Conservation (phyloP, 805 yeast species). For the Ogataea methylovora region DNA sequence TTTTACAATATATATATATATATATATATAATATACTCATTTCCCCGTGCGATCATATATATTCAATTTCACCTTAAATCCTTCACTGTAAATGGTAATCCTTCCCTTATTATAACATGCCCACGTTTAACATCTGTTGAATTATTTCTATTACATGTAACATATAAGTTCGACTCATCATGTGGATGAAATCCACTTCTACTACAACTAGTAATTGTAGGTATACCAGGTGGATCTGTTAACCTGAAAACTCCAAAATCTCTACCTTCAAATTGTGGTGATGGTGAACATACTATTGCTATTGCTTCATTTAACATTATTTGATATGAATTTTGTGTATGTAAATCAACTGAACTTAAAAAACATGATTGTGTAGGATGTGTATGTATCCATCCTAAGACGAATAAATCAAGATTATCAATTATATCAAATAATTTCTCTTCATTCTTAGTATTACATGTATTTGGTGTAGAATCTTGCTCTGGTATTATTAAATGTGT, state of each 20-base stretch:
- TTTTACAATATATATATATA: not conserved
- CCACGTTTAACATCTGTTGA: slow-evolving; percentile 28
- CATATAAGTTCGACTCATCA: slow-evolving; percentile 41
- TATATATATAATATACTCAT: no score
- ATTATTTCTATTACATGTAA: slow-evolving; percentile 30
- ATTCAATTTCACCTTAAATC: slow-evolving; percentile 33
- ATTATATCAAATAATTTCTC: slow-evolving; percentile 48
- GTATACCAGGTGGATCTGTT: slow-evolving; percentile 61
- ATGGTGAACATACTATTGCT: slow-evolving; percentile 61
- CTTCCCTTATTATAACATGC: slow-evolving; percentile 39
- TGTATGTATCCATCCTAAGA: slow-evolving; percentile 72
- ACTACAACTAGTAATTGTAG: slow-evolving; percentile 43
- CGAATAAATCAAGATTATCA: slow-evolving; percentile 47
- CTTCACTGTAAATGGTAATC: slow-evolving; percentile 38
- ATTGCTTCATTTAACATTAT: slow-evolving; percentile 64
- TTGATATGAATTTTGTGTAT: slow-evolving; percentile 63
- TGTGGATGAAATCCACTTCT: slow-evolving; percentile 56
- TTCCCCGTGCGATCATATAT: no score
- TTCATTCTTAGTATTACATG: slow-evolving; percentile 56
- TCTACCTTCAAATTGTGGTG: slow-evolving; percentile 27
- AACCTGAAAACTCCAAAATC: slow-evolving; percentile 51
- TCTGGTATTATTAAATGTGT: slow-evolving; percentile 57
- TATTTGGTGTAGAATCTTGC: slow-evolving; percentile 54
- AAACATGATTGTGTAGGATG: slow-evolving; percentile 72
- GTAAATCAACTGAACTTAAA: slow-evolving; percentile 57